A percentile compares a stretch with the other conserved stretches of the same genome.
Evolutionary conservation across 768 basidiomycete genomes (phyloP).

Genomic region (Cytidiella melzeri): DNA sequence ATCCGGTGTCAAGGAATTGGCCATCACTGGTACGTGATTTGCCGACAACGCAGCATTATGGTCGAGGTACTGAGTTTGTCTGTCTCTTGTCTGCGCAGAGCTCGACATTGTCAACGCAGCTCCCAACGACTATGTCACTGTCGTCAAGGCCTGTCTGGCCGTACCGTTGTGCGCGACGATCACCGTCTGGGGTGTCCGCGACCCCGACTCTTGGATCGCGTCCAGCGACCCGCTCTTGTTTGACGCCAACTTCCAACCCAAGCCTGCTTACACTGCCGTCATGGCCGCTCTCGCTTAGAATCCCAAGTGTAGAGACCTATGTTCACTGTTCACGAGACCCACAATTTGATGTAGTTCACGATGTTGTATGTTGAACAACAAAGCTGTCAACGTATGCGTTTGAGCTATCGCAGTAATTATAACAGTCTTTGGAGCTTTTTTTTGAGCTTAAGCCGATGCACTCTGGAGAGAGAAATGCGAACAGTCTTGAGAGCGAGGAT

Average conservation of each 20-base stretch:
- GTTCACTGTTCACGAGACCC: too few species aligned
- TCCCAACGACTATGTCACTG: conserved; percentile 38
- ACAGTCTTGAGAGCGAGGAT: too few species aligned
- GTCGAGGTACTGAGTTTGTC: not conserved
- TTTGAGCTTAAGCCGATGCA: too few species aligned
- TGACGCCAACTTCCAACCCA: conserved; percentile 40
- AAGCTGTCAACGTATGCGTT: too few species aligned
- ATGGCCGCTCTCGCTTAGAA: conserved; percentile 22
- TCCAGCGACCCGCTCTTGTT: conserved; percentile 39
- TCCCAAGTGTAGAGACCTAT: too few species aligned
- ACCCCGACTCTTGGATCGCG: conserved; percentile 43
- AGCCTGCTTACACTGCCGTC: conserved; percentile 31
- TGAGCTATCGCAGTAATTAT: too few species aligned
- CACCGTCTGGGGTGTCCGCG: conserved; percentile 45
- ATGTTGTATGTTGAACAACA: too few species aligned
- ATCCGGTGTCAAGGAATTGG: conserved; percentile 36
- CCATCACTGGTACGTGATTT: conserved; percentile 36
- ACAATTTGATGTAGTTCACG: too few species aligned
- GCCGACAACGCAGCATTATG: too few species aligned
- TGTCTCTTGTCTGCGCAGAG: conserved; percentile 11
- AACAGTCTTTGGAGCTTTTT: too few species aligned
- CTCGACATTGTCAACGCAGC: conserved; percentile 23
- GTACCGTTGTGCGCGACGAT: conserved; percentile 39
- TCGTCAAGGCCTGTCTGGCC: conserved; percentile 40
- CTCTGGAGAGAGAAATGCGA: too few species aligned